Conservation (phyloP, 805 yeast genomes). For the Allodekkera sacchari region DNA sequence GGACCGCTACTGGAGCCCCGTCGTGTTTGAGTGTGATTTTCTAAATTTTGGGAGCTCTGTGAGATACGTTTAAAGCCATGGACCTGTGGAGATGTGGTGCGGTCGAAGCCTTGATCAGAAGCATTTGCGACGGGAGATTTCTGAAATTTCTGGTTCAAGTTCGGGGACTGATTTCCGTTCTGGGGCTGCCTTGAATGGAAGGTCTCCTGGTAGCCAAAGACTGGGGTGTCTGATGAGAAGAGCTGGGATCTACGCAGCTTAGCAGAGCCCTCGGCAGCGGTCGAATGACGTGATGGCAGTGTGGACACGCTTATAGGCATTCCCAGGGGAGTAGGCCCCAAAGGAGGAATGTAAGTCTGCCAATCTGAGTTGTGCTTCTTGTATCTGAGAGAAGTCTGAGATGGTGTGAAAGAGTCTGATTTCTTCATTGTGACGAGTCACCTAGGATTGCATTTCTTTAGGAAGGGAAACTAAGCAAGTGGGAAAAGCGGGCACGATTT, state of each 20-base stretch:
- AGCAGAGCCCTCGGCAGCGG: background rate
- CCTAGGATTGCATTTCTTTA: too few relatives aligned
- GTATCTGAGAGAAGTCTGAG: background rate
- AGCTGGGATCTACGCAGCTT: background rate
- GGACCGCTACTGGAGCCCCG: too few relatives aligned
- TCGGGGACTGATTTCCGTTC: background rate
- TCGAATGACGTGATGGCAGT: background rate
- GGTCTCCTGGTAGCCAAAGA: background rate
- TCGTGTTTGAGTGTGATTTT: too few relatives aligned
- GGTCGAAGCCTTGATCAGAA: too few relatives aligned
- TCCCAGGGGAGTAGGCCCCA: slow-evolving; percentile 1
- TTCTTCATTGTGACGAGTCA: too few relatives aligned
- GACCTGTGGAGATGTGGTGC: too few relatives aligned
- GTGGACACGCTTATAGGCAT: background rate
- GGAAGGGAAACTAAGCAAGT: too few relatives aligned
- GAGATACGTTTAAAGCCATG: too few relatives aligned
- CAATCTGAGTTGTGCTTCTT: slow-evolving; percentile 2
- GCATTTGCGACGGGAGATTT: too few relatives aligned
- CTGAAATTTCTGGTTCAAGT: background rate
- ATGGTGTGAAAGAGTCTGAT: too few relatives aligned
- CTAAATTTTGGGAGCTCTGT: too few relatives aligned
- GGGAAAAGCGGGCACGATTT: too few relatives aligned
- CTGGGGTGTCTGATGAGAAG: background rate
- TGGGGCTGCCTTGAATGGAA: background rate
- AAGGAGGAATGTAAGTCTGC: slow-evolving; percentile 6